These are phyloP conservation scores for Hymenoscyphus salicellus DNA, from an alignment of 2,329 filamentous ascomycete genomes.

Conservation along the genomic window DNA sequence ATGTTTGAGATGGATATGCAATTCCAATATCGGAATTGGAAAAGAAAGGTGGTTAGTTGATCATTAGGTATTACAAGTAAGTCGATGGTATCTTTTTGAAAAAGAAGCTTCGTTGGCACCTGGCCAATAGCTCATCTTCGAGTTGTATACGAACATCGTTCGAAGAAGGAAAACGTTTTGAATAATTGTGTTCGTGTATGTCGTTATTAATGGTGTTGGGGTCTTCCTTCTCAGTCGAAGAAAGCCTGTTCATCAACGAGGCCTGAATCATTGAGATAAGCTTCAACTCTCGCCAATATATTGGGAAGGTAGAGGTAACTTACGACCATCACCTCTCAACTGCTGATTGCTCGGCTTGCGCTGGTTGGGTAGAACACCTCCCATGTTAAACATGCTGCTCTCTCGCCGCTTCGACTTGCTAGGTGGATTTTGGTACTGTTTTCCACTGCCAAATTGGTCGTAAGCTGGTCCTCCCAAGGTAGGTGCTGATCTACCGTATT, in stretches of 20 bases:
- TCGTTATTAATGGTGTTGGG: constrained; percentile 10
- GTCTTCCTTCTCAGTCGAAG: constrained; percentile 30
- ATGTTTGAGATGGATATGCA: background rate
- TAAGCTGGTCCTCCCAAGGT: constrained; percentile 35
- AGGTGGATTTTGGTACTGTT: constrained; percentile 37
- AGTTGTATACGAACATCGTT: constrained; percentile 1
- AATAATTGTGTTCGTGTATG: constrained; percentile 8
- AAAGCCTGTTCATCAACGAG: constrained; percentile 35
- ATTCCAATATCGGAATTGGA: background rate
- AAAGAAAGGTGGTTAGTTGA: background rate
- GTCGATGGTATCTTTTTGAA: constrained; percentile 13
- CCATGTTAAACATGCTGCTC: constrained; percentile 55
- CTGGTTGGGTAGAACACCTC: constrained; percentile 42
- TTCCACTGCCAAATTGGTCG: constrained; percentile 40
- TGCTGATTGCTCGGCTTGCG: constrained; percentile 32
- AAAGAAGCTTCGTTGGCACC: constrained; percentile 23
- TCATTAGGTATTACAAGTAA: constrained; percentile 25
- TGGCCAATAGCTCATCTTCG: constrained; percentile 26
- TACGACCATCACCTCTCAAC: constrained; percentile 32
- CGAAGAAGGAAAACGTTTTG: background rate
- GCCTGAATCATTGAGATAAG: constrained; percentile 21
- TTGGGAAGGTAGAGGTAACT: constrained; percentile 13
- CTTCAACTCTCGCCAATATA: constrained; percentile 4
- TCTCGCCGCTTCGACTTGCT: constrained; percentile 52
- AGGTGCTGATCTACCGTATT: constrained; percentile 30